Evolutionary conservation across 805 yeast genomes (phyloP), one percentile per base, ranked within the genome.

Genomic region (Candida sithepensis): DNA sequence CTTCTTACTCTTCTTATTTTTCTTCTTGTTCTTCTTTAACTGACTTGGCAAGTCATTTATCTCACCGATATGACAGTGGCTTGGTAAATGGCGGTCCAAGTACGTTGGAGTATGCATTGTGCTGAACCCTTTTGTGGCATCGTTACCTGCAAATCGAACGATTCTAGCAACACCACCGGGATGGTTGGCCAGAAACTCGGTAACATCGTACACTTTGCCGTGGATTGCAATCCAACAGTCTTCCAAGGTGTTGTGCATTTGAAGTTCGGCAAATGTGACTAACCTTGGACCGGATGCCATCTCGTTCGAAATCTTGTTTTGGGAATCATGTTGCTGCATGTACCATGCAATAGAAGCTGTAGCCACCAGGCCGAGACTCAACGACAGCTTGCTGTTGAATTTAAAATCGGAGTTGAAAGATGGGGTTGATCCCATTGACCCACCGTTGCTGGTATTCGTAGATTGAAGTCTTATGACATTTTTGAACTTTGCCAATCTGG

Each of bases 201-300:
- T 80, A 24, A 34, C 39, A 21, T 42, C 44, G 24, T 42, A 42
- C 4, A 42, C 44, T 52, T 83, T 75, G 18, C 81, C 84, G 55
- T 88, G 86, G 47, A 88, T 78, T 8, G 86, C 81, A n/a, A 88
- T 85, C 96, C 96, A 88, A 65, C 91, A 81, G 59, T 83, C 85
- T n/a, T 77, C 72, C 50, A 71, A 70, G 21, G 66, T 56, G 63
- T 75, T 76, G 68, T 84, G 90, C 43, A 63, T 63, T 19, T 66
- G 64, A 13, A 77, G 70, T 59, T 68, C 72, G 7, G 56, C 54
- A 41, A 48, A 55, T 9, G 51, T 39, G 9, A 55, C 53, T 2
- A 3, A 5, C 18, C 38, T 34, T 34, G 38, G 38, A 3, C 21
- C 21, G 21, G 20, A 3, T 6, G 38, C 4, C 19, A 18, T 34